Evolutionary conservation across 208 protist species (phyloP).

Genomic region (Crithidia bombi): DNA sequence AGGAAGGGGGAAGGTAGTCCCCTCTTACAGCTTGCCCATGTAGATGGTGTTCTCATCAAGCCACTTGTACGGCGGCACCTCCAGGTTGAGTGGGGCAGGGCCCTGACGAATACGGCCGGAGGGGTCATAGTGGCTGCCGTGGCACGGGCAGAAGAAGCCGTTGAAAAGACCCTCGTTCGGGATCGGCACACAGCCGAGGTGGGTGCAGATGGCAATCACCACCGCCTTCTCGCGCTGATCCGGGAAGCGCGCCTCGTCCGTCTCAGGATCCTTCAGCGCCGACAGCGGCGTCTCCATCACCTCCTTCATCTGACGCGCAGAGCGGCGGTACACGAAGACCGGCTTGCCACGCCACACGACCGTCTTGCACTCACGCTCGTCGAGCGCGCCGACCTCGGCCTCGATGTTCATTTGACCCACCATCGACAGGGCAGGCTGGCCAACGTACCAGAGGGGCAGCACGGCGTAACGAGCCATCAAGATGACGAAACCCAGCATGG

Average conservation of each 20-base stretch:
- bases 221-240: conserved; percentile 94
- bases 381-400: conserved; percentile 95
- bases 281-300: conserved; percentile 74
- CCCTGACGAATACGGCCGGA: conserved; percentile 98
- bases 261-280: conserved; percentile 95
- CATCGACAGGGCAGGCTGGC: conserved; percentile 90
- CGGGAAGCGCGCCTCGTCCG: conserved; percentile 92
- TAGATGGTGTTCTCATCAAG: conserved; percentile 93
- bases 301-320: conserved; percentile 94
- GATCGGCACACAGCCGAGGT: conserved; percentile 99
- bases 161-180: conserved; percentile 96
- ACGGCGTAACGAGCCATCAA: conserved; percentile 86
- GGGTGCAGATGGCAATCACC: conserved; percentile 98
- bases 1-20: too few relatives aligned
- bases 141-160: conserved; percentile 99
- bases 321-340: conserved; percentile 97
- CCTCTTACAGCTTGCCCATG: conserved; percentile 94
- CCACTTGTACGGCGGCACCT: conserved; percentile 98
- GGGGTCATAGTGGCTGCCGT: conserved; percentile 98
- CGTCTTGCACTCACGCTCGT: conserved; percentile 91
- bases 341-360: conserved; percentile 99
- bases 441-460: conserved; percentile 86
- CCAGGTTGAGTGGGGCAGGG: conserved; percentile 98
- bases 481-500: conserved; percentile 82
- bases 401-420: conserved; percentile 97